Conservation (phyloP, 257 asterid genomes). For the Cordia subcordata region DNA sequence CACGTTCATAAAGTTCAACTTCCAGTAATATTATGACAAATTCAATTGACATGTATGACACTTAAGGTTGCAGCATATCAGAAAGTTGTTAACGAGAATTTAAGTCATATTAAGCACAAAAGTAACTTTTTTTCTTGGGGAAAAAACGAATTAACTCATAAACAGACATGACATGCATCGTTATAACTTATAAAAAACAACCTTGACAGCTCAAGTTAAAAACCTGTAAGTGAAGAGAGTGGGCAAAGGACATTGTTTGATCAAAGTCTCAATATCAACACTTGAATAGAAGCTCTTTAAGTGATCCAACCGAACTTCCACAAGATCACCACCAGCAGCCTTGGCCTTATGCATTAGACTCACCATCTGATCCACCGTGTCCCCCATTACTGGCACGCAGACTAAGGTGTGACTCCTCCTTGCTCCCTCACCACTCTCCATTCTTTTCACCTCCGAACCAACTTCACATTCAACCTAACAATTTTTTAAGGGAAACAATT, state of each 20-base stretch:
- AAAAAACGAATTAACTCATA: not conserved
- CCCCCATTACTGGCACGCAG: slow-evolving; percentile 94
- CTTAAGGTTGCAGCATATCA: too few relatives aligned
- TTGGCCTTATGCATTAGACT: slow-evolving; percentile 68
- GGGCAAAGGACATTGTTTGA: slow-evolving; percentile 78
- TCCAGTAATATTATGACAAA: too few relatives aligned
- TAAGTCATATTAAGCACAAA: too few relatives aligned
- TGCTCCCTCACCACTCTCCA: slow-evolving; percentile 36
- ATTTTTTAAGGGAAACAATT: too few relatives aligned
- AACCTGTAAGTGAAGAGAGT: slow-evolving; percentile 97
- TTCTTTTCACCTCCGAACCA: slow-evolving; percentile 36
- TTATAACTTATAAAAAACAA: not conserved
- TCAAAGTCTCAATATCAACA: slow-evolving; percentile 46
- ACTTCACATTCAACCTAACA: too few relatives aligned
- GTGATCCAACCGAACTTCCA: slow-evolving; percentile 84
- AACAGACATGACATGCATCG: not conserved
- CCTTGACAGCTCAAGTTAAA: slow-evolving; percentile 13
- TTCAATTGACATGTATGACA: too few relatives aligned
- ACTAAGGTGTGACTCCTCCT: slow-evolving; percentile 67
- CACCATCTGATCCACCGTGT: slow-evolving; percentile 67
- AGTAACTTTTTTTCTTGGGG: too few relatives aligned
- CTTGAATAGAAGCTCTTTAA: slow-evolving; percentile 57
- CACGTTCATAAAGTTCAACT: too few relatives aligned
- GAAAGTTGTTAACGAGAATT: too few relatives aligned
- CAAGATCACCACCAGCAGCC: slow-evolving; percentile 81